These are phyloP conservation scores for Candida ipomoeae DNA, from an alignment of 805 yeast genomes.

Conservation along the genomic window DNA sequence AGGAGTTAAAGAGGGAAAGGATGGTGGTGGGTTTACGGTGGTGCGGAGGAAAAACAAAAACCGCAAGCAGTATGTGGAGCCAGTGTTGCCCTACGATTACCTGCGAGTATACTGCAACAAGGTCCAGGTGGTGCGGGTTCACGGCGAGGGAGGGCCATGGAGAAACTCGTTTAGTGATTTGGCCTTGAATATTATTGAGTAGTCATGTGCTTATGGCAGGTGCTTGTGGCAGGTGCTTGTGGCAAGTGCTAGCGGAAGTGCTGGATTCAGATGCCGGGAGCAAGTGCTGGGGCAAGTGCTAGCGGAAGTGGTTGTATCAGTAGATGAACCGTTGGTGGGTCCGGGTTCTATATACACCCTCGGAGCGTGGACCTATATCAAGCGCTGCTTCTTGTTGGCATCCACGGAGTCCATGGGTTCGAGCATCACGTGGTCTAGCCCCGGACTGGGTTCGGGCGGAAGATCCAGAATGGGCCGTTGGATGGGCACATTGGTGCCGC, in stretches of 20 bases:
- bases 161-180: conserved; percentile 18
- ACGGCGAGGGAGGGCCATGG: conserved; percentile 21
- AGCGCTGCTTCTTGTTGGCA: conserved; percentile 13
- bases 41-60: conserved; percentile 21
- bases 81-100: conserved; percentile 29
- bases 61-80: conserved; percentile 24
- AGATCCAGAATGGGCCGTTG: conserved; percentile 8
- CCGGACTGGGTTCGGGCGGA: conserved; percentile 10
- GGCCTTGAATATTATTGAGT: conserved; percentile 12
- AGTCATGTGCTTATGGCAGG: background rate
- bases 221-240: too few species aligned
- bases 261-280: too few species aligned
- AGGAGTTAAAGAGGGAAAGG: too few species aligned
- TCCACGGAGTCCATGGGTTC: conserved; percentile 15
- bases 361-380: background rate
- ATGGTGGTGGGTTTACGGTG: conserved; percentile 20
- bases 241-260: too few species aligned
- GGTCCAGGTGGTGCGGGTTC: conserved; percentile 19
- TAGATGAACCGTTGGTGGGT: too few species aligned
- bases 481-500: conserved; percentile 6
- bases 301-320: too few species aligned
- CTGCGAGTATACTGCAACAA: conserved; percentile 29
- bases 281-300: too few species aligned
- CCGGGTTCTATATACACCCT: background rate
- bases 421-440: conserved; percentile 10